Evolutionary conservation across 1,284 basidiomycete species (phyloP).

Genomic region (Heterobasidion irregulare): DNA sequence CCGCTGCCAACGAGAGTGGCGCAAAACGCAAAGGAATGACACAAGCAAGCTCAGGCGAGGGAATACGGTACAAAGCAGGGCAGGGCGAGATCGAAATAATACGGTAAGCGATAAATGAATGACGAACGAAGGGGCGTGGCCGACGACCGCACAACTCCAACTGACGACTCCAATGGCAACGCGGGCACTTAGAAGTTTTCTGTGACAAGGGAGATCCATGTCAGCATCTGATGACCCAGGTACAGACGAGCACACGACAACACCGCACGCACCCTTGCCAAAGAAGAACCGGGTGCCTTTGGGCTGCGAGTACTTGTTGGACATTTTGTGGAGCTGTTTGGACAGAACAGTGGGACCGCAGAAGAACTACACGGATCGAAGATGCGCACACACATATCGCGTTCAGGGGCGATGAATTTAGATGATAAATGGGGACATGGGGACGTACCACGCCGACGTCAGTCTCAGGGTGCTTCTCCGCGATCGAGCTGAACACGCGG

Average conservation of each 20-base stretch:
- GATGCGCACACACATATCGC: background rate
- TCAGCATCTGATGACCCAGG: background rate
- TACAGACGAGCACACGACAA: background rate
- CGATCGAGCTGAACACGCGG: constrained; percentile 67
- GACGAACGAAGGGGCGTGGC: background rate
- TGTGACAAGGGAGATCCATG: constrained; percentile 6
- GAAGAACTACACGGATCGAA: constrained; percentile 46
- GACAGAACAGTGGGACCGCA: constrained; percentile 73
- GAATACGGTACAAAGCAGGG: background rate
- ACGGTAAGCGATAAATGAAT: background rate
- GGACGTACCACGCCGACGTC: constrained; percentile 69
- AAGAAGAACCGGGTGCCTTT: constrained; percentile 83
- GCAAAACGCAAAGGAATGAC: too few species aligned
- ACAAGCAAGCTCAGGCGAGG: too few species aligned
- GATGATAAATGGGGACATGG: background rate
- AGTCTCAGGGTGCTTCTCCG: constrained; percentile 74
- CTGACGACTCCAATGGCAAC: background rate
- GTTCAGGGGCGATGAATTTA: background rate
- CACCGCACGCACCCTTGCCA: constrained; percentile 54
- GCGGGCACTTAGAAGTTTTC: constrained; percentile 23
- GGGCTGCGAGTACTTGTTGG: constrained; percentile 79
- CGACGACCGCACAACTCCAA: background rate
- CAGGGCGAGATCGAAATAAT: background rate
- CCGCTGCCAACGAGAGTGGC: too few species aligned
- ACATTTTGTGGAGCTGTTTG: constrained; percentile 64